Conservation (phyloP, 148 eudicot species). For the Oxyria digyna region DNA sequence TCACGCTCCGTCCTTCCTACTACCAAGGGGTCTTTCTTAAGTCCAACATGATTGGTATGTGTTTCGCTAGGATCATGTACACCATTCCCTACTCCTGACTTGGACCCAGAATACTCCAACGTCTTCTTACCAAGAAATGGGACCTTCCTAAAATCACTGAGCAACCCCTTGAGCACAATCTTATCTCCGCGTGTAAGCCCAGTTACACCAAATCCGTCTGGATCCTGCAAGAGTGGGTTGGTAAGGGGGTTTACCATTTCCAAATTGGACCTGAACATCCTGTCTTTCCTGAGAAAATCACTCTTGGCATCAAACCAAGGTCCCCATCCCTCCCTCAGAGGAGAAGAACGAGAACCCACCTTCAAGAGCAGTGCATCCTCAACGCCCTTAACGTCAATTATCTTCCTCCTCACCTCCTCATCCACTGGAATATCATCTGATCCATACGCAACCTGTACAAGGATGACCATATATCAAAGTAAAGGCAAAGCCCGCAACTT, state of each 20-base stretch:
- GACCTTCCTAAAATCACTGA: constrained; percentile 37
- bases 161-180: constrained; percentile 37
- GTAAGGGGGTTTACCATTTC: constrained; percentile 63
- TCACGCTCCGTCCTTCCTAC: constrained; percentile 4
- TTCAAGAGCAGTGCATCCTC: constrained; percentile 77
- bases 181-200: constrained; percentile 63
- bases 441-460: constrained; percentile 31
- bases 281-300: constrained; percentile 76
- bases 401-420: constrained; percentile 40
- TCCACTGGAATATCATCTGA: constrained; percentile 70
- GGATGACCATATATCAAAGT: not conserved
- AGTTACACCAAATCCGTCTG: constrained; percentile 61
- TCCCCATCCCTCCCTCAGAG: constrained; percentile 83
- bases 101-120: constrained; percentile 16
- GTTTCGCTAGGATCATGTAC: constrained; percentile 1
- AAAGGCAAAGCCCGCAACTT: not conserved
- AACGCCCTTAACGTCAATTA: constrained; percentile 31
- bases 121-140: constrained; percentile 47
- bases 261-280: constrained; percentile 69
- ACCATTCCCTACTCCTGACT: constrained; percentile 7
- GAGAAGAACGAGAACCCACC: constrained; percentile 33
- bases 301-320: constrained; percentile 87
- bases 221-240: constrained; percentile 75
- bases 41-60: not conserved
- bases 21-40: constrained; percentile 6